Base-by-base conservation (phyloP, 2,329 filamentous ascomycete genomes). In the Diaporthe batatas region DNA sequence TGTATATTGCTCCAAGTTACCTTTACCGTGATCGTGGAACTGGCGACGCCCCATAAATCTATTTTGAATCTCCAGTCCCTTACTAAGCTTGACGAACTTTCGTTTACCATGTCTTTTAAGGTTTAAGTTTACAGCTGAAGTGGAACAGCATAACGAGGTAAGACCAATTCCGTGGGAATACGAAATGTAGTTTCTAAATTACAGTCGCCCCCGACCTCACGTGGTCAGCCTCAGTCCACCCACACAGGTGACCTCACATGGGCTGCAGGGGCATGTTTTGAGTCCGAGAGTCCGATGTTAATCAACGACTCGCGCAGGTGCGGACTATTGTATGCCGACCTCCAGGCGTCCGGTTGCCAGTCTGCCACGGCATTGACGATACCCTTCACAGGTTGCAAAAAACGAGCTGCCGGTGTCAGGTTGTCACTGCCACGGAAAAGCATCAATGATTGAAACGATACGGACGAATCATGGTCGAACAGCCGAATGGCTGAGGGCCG, bases 221-320 rank as follows among this genome's bases (percentile, higher is more conserved):
- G 29, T 65, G 62, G 62, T 23, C n/a, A 12, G 49, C 21, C 5
- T 18, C 14, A 12, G 29, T 32, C 59, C n/a, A 0, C 21, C 44
- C 44, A 44, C 44, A 36, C 44, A 34, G 62, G 29, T 51, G 36
- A 51, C 44, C 62, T 65, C 62, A 21, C 12, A 36, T 49, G 29
- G 29, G 14, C 8, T 36, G 44, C 62, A 65, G 62, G 62, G 62
- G 62, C 62, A 51, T 65, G 62, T 51, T 65, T 65, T 36, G 44
- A 36, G 44, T 65, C 44, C 62, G 44, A 36, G 51, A 39, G 62
- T 51, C 44, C 62, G 62, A 65, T 32, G 62, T 51, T 34, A 21
- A 25, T 36, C 29, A 65, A 65, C 62, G 62, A 65, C 62, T 65
- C 62, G 62, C 44, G 62, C 44, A 65, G 36, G 62, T 34, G 10